Conservation (phyloP, 306 rosid genomes). For the Dalbergia cochinchinensis region DNA sequence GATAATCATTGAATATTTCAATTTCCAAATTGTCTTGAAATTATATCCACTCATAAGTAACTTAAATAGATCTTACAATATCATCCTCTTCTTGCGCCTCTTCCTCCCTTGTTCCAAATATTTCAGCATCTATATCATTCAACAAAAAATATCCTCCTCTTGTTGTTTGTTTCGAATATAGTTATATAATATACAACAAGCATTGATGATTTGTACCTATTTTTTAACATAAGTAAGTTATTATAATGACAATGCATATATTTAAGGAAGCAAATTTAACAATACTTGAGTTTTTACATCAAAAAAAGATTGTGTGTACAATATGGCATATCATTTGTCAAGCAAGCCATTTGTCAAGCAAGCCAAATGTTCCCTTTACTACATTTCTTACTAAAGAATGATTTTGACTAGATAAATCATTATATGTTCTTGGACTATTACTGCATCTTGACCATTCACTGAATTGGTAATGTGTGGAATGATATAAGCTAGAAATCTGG, state of each 20-base stretch:
- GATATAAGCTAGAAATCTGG: no score
- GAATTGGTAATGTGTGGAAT: no score
- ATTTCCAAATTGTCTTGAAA: not conserved
- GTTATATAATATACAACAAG: no score
- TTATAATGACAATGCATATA: no score
- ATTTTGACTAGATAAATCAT: no score
- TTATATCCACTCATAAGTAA: not conserved
- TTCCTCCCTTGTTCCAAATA: not conserved
- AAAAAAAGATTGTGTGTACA: not conserved
- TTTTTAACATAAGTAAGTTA: no score
- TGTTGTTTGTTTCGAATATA: not conserved
- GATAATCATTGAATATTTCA: not conserved
- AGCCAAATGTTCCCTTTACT: constrained; percentile 16
- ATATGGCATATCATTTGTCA: no score
- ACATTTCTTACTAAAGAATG: not conserved
- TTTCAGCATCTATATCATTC: not conserved
- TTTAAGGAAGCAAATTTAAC: not conserved
- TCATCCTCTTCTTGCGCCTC: not conserved
- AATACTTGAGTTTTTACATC: not conserved
- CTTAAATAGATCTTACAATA: no score
- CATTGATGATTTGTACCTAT: no score
- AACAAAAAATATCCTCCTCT: not conserved
- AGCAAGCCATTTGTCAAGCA: not conserved
- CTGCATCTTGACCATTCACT: no score
- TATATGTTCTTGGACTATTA: no score